These are phyloP conservation scores for Aspergillus fumigatiaffinis DNA, from an alignment of 2,329 filamentous ascomycete genomes.

Conservation along the genomic window DNA sequence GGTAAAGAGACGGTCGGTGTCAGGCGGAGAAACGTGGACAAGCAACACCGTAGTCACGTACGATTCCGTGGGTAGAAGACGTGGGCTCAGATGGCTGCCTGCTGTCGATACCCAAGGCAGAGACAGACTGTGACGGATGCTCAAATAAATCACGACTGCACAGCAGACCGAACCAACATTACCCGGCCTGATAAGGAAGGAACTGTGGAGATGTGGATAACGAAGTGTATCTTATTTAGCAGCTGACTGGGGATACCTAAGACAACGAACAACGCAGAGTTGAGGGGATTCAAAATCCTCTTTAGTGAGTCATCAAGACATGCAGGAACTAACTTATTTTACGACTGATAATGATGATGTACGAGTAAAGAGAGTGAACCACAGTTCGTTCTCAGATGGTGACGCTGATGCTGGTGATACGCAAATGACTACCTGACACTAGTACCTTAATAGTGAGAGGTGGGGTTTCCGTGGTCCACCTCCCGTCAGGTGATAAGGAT, in stretches of 20 bases:
- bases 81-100: background rate
- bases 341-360: conserved; percentile 8
- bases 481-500: background rate
- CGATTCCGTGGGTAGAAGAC: background rate
- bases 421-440: background rate
- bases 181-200: background rate
- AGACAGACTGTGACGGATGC: background rate
- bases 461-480: background rate
- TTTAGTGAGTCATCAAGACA: background rate
- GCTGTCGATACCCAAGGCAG: background rate
- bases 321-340: background rate
- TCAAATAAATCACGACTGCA: background rate
- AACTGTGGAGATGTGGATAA: background rate
- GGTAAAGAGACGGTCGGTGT: conserved; percentile 13
- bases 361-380: background rate
- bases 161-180: background rate
- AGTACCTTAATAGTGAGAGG: background rate
- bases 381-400: background rate
- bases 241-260: background rate
- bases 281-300: background rate
- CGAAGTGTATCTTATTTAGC: background rate
- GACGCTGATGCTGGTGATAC: background rate
- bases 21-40: conserved; percentile 11
- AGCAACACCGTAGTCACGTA: background rate
- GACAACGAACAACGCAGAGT: background rate